Evolutionary conservation across 768 basidiomycete species (phyloP).

Genomic region (Tylopilus felleus): DNA sequence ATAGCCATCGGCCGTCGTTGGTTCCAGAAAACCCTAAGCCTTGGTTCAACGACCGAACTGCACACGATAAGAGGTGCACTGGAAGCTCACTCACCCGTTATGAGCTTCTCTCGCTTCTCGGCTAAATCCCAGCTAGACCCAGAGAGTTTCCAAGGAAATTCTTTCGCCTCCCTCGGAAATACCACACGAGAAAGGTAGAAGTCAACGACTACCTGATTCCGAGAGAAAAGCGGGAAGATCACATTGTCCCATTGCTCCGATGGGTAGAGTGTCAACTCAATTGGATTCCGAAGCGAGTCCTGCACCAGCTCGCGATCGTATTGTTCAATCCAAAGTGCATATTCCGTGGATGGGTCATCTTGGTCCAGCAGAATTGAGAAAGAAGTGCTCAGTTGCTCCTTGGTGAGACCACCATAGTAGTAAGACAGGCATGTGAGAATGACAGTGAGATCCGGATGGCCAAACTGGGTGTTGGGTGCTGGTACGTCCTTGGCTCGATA

Average conservation of each 20-base stretch:
- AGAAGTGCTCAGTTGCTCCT: not conserved
- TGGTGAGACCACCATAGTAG: not conserved
- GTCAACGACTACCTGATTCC: constrained; percentile 3
- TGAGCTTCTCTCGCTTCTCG: no score
- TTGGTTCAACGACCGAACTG: no score
- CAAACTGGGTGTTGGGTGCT: no score
- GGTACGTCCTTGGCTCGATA: constrained; percentile 17
- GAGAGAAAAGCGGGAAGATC: not conserved
- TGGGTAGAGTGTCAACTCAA: constrained; percentile 3
- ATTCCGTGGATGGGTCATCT: constrained; percentile 6
- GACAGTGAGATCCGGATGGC: no score
- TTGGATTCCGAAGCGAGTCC: not conserved
- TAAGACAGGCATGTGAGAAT: no score
- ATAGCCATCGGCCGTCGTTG: constrained; percentile 35
- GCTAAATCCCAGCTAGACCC: no score
- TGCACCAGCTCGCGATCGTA: no score
- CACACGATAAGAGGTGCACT: no score
- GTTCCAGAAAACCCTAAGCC: constrained; percentile 35
- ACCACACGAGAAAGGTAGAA: constrained; percentile 28
- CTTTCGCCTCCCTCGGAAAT: no score
- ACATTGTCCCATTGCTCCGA: constrained; percentile 4
- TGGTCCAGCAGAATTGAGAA: constrained; percentile 2
- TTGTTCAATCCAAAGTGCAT: not conserved
- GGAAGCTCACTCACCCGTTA: no score
- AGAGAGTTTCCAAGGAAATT: no score